Base-by-base conservation (phyloP, 192 early-diverging fungal genomes). In the Powellomyces hirtus region DNA sequence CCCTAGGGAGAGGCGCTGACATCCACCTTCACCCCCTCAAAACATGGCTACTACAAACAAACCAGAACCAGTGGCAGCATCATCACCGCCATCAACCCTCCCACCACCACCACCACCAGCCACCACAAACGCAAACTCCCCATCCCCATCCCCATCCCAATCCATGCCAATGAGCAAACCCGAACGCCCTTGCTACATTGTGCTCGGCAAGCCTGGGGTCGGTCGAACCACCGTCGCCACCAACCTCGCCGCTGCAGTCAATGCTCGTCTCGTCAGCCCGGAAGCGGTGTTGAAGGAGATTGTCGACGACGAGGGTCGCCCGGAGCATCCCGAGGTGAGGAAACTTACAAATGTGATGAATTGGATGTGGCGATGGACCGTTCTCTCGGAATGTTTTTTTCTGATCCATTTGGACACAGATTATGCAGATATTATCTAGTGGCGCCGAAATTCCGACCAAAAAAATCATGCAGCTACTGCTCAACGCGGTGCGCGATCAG, bases 201-300 rank as follows among this genome's bases (percentile, higher is more conserved):
- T 84, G 30, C 27, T 79, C 16, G 82, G 77, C 20, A 78, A 73
- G 38, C 79, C 79, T 11, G 78, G 82, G n/a, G 16, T 18, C 20
- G 79, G 78, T 20, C 73, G 74, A 27, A 70, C 73, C 2, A 72
- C 72, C 0, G 27, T 84, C 20, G 82, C 79, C 4, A 36, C 18
- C 16, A 59, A 62, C 22, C 38, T 84, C 31, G 82, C 82, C 2
- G 35, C 16, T 14, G 44, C 16, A 2, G 29, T 74, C 7, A 58
- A 71, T 27, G 34, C 59, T n/a, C 64, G 64, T 13, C 59, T 70
- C 4, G 55, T 78, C 2, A 63, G 18, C n/a, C 77, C 76, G 7
- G 77, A 81, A 11, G 34, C 35, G 14, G 38, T 70, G 38, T 46
- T 77, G 1, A 16, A 45, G 36, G 37, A 77, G 29, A 56, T 36